These are phyloP conservation scores for Musa beccarii DNA, from an alignment of 176 grass and related monocot species.

Conservation along the genomic window DNA sequence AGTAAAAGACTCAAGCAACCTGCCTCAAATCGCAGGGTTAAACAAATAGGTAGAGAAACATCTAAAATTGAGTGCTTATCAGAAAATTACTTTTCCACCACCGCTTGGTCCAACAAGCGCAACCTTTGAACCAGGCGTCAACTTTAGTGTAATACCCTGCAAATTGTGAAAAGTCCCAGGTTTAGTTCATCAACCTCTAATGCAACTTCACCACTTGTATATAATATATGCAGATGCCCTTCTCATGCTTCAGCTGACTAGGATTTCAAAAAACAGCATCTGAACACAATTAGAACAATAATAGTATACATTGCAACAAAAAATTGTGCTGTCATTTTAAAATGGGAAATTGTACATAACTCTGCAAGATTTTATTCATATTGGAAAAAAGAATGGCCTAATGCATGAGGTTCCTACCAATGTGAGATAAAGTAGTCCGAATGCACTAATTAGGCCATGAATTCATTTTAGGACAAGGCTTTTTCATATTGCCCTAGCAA, in stretches of 20 bases:
- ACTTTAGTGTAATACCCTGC: constrained; percentile 89
- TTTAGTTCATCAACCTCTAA: not conserved
- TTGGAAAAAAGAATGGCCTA: too few relatives aligned
- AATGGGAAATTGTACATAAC: too few relatives aligned
- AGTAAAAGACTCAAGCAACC: not conserved
- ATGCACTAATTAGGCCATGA: too few relatives aligned
- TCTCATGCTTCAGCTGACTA: not conserved
- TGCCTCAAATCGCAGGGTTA: not conserved
- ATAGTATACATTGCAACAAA: too few relatives aligned
- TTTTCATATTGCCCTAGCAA: too few relatives aligned
- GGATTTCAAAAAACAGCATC: not conserved
- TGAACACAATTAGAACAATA: not conserved
- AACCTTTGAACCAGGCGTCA: constrained; percentile 81
- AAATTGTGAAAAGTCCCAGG: not conserved
- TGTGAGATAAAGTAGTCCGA: too few relatives aligned
- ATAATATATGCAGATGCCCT: not conserved
- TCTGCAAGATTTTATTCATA: too few relatives aligned
- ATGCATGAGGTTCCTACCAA: too few relatives aligned
- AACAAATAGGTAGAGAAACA: not conserved
- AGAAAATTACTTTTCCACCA: constrained; percentile 67
- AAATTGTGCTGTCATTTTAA: too few relatives aligned
- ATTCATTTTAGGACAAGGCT: too few relatives aligned
- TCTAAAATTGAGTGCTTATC: constrained; percentile 2
- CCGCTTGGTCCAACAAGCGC: constrained; percentile 97
- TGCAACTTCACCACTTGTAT: too few relatives aligned